These are phyloP conservation scores for Viridothelium virens DNA, from an alignment of 495 filamentous ascomycete species.

Conservation along the genomic window DNA sequence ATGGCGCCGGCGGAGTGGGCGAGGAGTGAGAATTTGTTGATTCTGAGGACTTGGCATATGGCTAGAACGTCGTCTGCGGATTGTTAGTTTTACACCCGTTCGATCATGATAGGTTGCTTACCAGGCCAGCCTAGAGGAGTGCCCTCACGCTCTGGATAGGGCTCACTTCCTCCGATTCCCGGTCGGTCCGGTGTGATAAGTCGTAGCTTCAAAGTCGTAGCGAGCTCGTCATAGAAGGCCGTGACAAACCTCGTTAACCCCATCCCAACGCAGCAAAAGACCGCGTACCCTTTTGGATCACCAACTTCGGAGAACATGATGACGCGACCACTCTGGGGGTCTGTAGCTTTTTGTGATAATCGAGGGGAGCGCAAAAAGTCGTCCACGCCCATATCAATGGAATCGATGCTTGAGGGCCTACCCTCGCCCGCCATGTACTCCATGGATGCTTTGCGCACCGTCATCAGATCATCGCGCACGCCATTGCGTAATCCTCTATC, in stretches of 20 bases:
- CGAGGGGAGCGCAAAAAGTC: constrained; percentile 78
- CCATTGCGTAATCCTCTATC: background rate
- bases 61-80: constrained; percentile 80
- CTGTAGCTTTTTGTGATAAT: constrained; percentile 74
- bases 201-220: constrained; percentile 75
- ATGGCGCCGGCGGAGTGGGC: constrained; percentile 98
- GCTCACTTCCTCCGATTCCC: constrained; percentile 85
- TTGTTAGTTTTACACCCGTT: constrained; percentile 8
- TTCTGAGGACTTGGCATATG: constrained; percentile 85
- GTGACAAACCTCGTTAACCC: constrained; percentile 92
- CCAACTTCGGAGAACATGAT: constrained; percentile 98
- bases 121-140: constrained; percentile 92
- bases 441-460: constrained; percentile 33
- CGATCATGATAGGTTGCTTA: constrained; percentile 42
- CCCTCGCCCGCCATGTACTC: constrained; percentile 41
- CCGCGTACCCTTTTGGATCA: constrained; percentile 80
- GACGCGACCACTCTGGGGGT: constrained; percentile 75
- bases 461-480: constrained; percentile 2
- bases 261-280: constrained; percentile 98
- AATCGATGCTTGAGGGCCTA: constrained; percentile 70
- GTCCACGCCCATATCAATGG: constrained; percentile 77
- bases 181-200: constrained; percentile 92
- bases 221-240: constrained; percentile 96
- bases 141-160: constrained; percentile 68
- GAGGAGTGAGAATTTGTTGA: constrained; percentile 93